A percentile compares a stretch with the other conserved stretches of the same genome.
Evolutionary conservation across 1,139 yeast genomes (phyloP).

Genomic region (Suhomyces chickasaworum): DNA sequence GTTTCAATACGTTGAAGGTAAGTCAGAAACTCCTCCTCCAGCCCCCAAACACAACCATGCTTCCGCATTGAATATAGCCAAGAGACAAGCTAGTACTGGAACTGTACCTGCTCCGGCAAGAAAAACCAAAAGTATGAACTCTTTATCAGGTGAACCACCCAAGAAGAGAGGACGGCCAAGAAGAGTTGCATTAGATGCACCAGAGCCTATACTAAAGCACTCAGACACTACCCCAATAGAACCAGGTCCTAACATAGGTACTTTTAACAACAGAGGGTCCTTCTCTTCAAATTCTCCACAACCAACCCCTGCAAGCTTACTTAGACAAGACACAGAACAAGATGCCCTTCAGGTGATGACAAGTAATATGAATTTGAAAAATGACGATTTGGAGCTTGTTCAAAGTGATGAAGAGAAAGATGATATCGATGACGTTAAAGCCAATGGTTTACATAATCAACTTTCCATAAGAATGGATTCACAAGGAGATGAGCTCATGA

Average conservation of each 20-base stretch:
- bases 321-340: slow-evolving; percentile 47
- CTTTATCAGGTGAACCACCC: slow-evolving; percentile 35
- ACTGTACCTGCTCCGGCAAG: slow-evolving; percentile 22
- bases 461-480: slow-evolving; percentile 15
- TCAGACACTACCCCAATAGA: slow-evolving; percentile 38
- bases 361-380: slow-evolving; percentile 36
- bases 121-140: slow-evolving; percentile 27
- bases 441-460: slow-evolving; percentile 11
- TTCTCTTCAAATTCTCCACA: slow-evolving; percentile 16
- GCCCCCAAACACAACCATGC: slow-evolving; percentile 87
- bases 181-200: slow-evolving; percentile 32
- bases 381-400: slow-evolving; percentile 43
- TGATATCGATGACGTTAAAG: slow-evolving; percentile 17
- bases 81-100: slow-evolving; percentile 33
- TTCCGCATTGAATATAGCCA: slow-evolving; percentile 53
- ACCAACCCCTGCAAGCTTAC: slow-evolving; percentile 24
- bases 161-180: slow-evolving; percentile 53
- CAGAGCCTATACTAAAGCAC: slow-evolving; percentile 32
- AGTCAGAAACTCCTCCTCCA: slow-evolving; percentile 69
- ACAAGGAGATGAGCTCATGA: slow-evolving; percentile 39
- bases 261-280: slow-evolving; percentile 25
- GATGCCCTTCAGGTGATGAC: slow-evolving; percentile 43
- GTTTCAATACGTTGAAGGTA: slow-evolving; percentile 57
- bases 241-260: slow-evolving; percentile 33
- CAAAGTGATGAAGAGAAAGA: slow-evolving; percentile 30